Conservation (phyloP, 2,329 filamentous ascomycete genomes). For the Claviceps humidiphila region DNA sequence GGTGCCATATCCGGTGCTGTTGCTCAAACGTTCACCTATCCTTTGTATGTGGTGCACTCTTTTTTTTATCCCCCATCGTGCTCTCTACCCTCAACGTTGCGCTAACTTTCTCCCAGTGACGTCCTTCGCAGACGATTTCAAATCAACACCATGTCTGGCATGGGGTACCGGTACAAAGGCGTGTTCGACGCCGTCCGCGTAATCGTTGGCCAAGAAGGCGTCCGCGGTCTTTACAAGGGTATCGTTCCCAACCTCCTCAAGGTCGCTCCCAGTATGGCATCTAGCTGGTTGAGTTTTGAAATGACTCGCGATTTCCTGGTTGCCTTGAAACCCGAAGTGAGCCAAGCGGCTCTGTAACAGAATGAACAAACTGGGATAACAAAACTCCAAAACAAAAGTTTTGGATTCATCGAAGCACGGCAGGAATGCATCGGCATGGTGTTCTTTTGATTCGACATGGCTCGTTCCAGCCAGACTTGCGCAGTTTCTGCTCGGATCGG, state of each 20-base stretch:
- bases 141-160: slow-evolving; percentile 97
- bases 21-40: slow-evolving; percentile 95
- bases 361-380: slow-evolving; percentile 4
- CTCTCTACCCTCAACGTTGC: background rate
- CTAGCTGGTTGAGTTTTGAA: slow-evolving; percentile 96
- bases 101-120: slow-evolving; percentile 42
- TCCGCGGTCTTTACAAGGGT: slow-evolving; percentile 84
- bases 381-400: background rate
- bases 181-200: slow-evolving; percentile 70
- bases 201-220: slow-evolving; percentile 73
- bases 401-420: background rate
- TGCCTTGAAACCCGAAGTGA: slow-evolving; percentile 35
- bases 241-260: slow-evolving; percentile 92
- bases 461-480: background rate
- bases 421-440: slow-evolving; percentile 1
- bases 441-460: background rate
- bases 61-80: background rate
- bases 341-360: slow-evolving; percentile 14
- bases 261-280: slow-evolving; percentile 96
- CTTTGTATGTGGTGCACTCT: slow-evolving; percentile 56
- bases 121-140: slow-evolving; percentile 90
- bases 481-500: background rate
- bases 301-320: slow-evolving; percentile 79
- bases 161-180: slow-evolving; percentile 90
- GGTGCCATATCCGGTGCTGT: slow-evolving; percentile 93